Evolutionary conservation across 768 basidiomycete species (phyloP).

Genomic region (Leccinum obscurum): DNA sequence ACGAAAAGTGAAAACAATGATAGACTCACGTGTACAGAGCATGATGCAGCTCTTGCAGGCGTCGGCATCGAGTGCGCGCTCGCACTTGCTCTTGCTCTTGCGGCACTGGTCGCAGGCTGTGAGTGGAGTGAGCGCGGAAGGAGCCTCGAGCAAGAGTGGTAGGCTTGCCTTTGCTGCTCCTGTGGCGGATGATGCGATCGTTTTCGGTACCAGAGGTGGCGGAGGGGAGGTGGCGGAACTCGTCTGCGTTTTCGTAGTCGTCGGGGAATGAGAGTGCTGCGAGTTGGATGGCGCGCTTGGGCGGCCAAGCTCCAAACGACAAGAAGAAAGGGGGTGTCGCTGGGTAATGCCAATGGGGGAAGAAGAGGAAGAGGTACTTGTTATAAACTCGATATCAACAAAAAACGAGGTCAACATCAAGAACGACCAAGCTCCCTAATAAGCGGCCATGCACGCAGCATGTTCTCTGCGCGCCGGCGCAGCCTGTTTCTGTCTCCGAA

Average conservation of each 20-base stretch:
- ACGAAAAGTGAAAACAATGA: slow-evolving; percentile 1
- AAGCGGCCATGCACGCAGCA: slow-evolving; percentile 19
- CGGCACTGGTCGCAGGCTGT: slow-evolving; percentile 87
- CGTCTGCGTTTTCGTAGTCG: slow-evolving; percentile 63
- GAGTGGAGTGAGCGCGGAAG: neutral
- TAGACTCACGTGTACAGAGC: slow-evolving; percentile 62
- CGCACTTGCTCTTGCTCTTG: slow-evolving; percentile 90
- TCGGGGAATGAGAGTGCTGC: slow-evolving; percentile 50
- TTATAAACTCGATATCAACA: neutral
- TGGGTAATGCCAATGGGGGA: neutral
- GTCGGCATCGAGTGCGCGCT: slow-evolving; percentile 56
- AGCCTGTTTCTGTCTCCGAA: slow-evolving; percentile 31
- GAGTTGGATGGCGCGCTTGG: slow-evolving; percentile 23
- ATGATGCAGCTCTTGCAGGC: slow-evolving; percentile 78
- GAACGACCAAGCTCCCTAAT: neutral
- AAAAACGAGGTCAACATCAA: slow-evolving; percentile 5
- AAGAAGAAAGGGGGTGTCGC: neutral
- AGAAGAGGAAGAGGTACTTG: neutral
- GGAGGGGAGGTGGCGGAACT: slow-evolving; percentile 47
- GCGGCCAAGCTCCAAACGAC: slow-evolving; percentile 16
- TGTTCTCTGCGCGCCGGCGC: slow-evolving; percentile 22
- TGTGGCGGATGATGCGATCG: slow-evolving; percentile 60
- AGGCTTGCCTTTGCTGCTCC: slow-evolving; percentile 72
- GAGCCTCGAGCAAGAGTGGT: neutral
- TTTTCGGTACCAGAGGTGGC: slow-evolving; percentile 18